These are phyloP conservation scores for Cadophora sp. DNA, from an alignment of 2,329 filamentous ascomycete species.

Conservation along the genomic window DNA sequence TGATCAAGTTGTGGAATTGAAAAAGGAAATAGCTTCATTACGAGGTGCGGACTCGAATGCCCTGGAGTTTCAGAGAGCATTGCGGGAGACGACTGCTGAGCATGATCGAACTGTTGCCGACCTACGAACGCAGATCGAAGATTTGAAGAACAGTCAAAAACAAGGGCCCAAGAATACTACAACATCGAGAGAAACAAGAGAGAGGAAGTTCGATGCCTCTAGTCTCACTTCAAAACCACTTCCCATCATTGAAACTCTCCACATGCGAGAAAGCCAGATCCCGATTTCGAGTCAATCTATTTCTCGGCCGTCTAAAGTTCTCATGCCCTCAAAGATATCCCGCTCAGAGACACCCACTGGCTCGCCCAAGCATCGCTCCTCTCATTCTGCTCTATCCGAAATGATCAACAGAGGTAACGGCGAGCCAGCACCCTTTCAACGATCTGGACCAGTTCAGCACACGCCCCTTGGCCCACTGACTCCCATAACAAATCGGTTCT, in stretches of 20 bases:
- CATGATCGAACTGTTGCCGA: conserved; percentile 34
- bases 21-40: conserved; percentile 58
- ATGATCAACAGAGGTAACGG: conserved; percentile 37
- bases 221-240: conserved; percentile 10
- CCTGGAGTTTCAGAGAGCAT: conserved; percentile 30
- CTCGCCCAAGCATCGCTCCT: conserved; percentile 28
- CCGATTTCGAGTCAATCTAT: conserved; percentile 33
- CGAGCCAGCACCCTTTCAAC: conserved; percentile 34
- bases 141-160: conserved; percentile 22
- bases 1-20: conserved; percentile 61
- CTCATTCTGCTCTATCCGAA: conserved; percentile 40
- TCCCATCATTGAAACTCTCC: conserved; percentile 16
- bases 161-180: not conserved
- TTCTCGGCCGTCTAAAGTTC: conserved; percentile 33
- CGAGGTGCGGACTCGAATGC: conserved; percentile 43
- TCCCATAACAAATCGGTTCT: conserved; percentile 34
- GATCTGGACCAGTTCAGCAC: conserved; percentile 37
- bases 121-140: conserved; percentile 33
- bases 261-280: conserved; percentile 34
- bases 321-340: conserved; percentile 24
- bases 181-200: not conserved
- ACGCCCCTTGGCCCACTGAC: conserved; percentile 28
- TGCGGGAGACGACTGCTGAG: conserved; percentile 33
- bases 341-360: conserved; percentile 27
- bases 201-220: conserved; percentile 9